Base-by-base conservation (phyloP, 2,329 filamentous ascomycete species). In the Rhinocladiella similis region DNA sequence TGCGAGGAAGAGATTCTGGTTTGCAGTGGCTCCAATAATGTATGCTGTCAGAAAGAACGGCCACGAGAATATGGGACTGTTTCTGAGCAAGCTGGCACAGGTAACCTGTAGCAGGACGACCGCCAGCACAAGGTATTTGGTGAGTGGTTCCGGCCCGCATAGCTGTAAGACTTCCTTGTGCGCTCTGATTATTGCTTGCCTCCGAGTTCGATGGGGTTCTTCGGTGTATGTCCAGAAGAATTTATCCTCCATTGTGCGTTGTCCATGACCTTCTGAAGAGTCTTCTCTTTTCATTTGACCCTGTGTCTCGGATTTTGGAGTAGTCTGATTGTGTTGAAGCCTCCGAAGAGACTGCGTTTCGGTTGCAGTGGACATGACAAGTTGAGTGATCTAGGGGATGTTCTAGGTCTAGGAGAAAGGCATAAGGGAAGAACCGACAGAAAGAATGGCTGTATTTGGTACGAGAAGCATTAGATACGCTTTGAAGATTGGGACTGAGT, bases 221-320 rank as follows among this genome's bases (percentile, higher is more conserved):
- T 99, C 94, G 9, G 94, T 97, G 72, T 99, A 97, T 39, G 94
- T 96, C 94, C 95, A 97, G 78, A 96, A 96, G 81, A 97, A 97
- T 72, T 86, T 82, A 61, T 86, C 76, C 14, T 76, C 75, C 6
- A 56, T 45, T 14, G 46, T 48, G 25, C 33, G 20, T 27, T 42
- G 22, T 33, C 47, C 45, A 18, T 53, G 16, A 10, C 22, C 20
- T 50, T n/a, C n/a, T n/a, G n/a, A n/a, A n/a, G 47, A 19, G 46
- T 48, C 53, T 47, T 56, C 39, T 41, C 41, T 35, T 41, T n/a
- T 47, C 16, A 18, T 27, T 33, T 50, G 49, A 12, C 16, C 51
- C 18, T 50, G 47, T 13, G 39, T 25, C 43, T 55, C 27, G n/a
- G 41, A 27, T 5, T 14, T 35, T 22, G n/a, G 16, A 4, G 46